Conservation (phyloP, 805 yeast species). For the Nakazawaea populi region DNA sequence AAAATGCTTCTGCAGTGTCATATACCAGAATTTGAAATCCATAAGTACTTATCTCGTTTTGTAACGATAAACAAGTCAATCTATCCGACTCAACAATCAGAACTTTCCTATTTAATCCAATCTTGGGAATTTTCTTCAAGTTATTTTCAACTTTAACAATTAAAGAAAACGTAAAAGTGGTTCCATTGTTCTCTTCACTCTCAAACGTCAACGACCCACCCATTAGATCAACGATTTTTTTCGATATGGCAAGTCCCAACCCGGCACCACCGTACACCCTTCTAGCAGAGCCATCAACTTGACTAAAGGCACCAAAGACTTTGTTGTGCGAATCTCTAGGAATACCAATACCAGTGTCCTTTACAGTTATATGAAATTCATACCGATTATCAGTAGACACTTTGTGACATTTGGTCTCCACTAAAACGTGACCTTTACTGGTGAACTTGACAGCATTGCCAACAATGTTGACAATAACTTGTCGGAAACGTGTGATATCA, state of each 20-base stretch:
- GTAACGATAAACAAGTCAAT: slow-evolving; percentile 27
- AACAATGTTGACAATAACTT: slow-evolving; percentile 43
- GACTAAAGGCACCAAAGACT: slow-evolving; percentile 47
- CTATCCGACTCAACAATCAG: slow-evolving; percentile 27
- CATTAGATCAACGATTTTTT: slow-evolving; percentile 42
- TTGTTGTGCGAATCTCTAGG: slow-evolving; percentile 36
- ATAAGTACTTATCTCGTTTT: slow-evolving; percentile 26
- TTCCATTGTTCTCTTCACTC: slow-evolving; percentile 40
- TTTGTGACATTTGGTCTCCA: slow-evolving; percentile 22
- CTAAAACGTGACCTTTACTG: slow-evolving; percentile 33
- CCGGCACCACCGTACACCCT: slow-evolving; percentile 50
- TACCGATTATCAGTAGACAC: slow-evolving; percentile 29
- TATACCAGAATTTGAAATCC: slow-evolving; percentile 27
- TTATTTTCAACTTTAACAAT: slow-evolving; percentile 25
- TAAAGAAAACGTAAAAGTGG: slow-evolving; percentile 36
- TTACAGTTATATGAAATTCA: slow-evolving; percentile 33
- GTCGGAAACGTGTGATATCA: slow-evolving; percentile 44
- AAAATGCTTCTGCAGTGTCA: slow-evolving; percentile 15
- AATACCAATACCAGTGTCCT: slow-evolving; percentile 52
- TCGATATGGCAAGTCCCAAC: slow-evolving; percentile 41
- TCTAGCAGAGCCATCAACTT: slow-evolving; percentile 49
- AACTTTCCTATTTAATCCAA: slow-evolving; percentile 16
- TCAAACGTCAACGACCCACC: slow-evolving; percentile 41
- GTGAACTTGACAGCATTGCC: slow-evolving; percentile 54
- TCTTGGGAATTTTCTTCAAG: slow-evolving; percentile 13